Conservation (phyloP, 106 monocot species). For the Agapanthus africanus region DNA sequence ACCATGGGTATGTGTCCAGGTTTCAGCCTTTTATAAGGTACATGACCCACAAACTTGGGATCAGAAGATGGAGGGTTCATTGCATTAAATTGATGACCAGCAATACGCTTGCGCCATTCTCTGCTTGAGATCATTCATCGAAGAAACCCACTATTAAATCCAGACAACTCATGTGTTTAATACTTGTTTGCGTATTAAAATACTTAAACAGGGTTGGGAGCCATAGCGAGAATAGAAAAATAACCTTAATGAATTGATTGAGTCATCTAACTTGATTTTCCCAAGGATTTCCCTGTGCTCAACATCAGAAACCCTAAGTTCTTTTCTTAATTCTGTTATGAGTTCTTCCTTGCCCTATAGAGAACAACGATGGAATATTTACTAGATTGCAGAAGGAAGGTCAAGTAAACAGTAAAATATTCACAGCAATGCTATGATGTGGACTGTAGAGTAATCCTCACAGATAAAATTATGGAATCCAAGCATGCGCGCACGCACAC, state of each 20-base stretch:
- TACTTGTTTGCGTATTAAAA: background rate
- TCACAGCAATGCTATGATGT: background rate
- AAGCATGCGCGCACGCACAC: too few species aligned
- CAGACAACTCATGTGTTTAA: background rate
- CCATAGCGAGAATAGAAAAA: constrained; percentile 1
- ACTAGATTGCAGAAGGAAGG: background rate
- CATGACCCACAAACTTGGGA: constrained; percentile 3
- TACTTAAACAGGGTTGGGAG: background rate
- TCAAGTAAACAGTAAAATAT: constrained; percentile 1
- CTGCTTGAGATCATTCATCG: constrained; percentile 13
- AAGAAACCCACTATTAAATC: background rate
- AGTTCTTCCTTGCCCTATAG: constrained; percentile 50
- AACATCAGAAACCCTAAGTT: constrained; percentile 53
- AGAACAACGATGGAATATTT: background rate
- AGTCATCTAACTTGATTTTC: constrained; percentile 40
- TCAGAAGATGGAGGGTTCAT: constrained; percentile 3
- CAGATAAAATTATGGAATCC: background rate
- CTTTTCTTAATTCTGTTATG: constrained; percentile 51
- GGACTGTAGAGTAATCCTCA: background rate
- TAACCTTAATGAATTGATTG: constrained; percentile 50
- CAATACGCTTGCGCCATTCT: constrained; percentile 11
- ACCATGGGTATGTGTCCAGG: background rate
- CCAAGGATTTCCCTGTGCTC: constrained; percentile 59
- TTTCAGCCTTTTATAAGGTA: constrained; percentile 29
- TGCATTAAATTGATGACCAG: constrained; percentile 7